Conservation (phyloP, 1,139 yeast genomes). For the Kodamaea fungicola region DNA sequence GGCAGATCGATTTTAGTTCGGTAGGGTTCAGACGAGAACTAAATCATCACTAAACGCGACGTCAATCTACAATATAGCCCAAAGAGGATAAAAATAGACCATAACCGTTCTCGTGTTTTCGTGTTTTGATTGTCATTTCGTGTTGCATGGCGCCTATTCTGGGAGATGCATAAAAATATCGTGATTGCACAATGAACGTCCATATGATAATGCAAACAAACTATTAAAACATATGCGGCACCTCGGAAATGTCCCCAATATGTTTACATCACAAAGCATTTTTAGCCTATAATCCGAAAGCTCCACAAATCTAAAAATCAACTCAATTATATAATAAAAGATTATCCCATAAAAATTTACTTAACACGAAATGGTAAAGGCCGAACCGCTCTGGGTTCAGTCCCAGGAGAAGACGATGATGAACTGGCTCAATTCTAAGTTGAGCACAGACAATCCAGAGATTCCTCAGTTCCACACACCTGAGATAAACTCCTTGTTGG, state of each 20-base stretch:
- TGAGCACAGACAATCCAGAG: constrained; percentile 11
- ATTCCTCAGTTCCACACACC: constrained; percentile 25
- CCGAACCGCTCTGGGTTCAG: constrained; percentile 31
- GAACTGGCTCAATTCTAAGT: constrained; percentile 42
- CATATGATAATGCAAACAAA: neutral
- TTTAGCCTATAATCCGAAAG: no score
- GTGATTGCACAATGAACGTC: neutral
- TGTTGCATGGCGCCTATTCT: constrained; percentile 1
- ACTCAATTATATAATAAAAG: neutral
- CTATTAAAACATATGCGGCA: neutral
- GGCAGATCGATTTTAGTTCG: no score
- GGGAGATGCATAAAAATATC: no score
- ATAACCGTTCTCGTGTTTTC: neutral
- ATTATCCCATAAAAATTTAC: neutral
- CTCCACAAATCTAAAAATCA: no score
- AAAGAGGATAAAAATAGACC: constrained; percentile 1
- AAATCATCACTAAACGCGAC: no score
- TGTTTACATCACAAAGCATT: no score
- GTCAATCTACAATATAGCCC: neutral
- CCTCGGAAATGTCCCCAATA: no score
- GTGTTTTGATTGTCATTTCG: constrained; percentile 3
- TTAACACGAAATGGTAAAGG: neutral
- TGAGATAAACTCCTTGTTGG: constrained; percentile 24
- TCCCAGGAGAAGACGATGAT: constrained; percentile 46
- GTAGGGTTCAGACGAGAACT: no score